Evolutionary conservation across 306 rosid species (phyloP).

Genomic region (Argentina anserina): DNA sequence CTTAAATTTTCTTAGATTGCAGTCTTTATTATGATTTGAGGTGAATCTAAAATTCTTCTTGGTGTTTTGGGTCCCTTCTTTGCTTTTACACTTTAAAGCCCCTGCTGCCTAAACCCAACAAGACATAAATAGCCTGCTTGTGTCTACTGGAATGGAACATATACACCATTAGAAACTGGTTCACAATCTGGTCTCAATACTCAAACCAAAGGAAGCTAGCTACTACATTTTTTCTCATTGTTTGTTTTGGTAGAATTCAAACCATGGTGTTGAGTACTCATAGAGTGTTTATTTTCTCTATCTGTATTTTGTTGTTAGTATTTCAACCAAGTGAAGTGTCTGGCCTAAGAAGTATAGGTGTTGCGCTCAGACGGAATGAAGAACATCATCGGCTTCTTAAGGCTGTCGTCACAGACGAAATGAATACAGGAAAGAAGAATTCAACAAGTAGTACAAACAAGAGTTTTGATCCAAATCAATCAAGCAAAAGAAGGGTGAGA

Average conservation of each 20-base stretch:
- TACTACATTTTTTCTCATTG: slow-evolving; percentile 28
- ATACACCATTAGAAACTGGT: slow-evolving; percentile 25
- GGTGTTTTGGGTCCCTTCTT: slow-evolving; percentile 44
- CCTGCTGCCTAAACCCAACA: slow-evolving; percentile 44
- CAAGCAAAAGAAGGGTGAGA: slow-evolving; percentile 78
- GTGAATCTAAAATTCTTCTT: slow-evolving; percentile 72
- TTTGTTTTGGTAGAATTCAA: slow-evolving; percentile 27
- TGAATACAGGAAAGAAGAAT: slow-evolving; percentile 41
- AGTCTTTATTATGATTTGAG: slow-evolving; percentile 48
- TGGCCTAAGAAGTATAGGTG: slow-evolving; percentile 45
- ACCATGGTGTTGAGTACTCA: slow-evolving; percentile 53
- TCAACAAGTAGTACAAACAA: slow-evolving; percentile 33
- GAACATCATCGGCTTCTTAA: slow-evolving; percentile 38
- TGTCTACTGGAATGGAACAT: slow-evolving; percentile 65
- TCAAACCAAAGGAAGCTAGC: slow-evolving; percentile 30
- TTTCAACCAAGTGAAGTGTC: slow-evolving; percentile 42
- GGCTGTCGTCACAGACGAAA: slow-evolving; percentile 33
- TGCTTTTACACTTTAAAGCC: slow-evolving; percentile 62
- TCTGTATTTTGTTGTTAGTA: slow-evolving; percentile 57
- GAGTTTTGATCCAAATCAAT: slow-evolving; percentile 59
- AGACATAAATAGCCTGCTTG: slow-evolving; percentile 42
- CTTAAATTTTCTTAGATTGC: slow-evolving; percentile 60
- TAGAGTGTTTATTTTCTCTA: slow-evolving; percentile 44
- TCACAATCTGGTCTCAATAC: slow-evolving; percentile 35
- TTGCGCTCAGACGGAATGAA: slow-evolving; percentile 42